Conservation (phyloP, 768 basidiomycete genomes). For the Mrakia gelida region DNA sequence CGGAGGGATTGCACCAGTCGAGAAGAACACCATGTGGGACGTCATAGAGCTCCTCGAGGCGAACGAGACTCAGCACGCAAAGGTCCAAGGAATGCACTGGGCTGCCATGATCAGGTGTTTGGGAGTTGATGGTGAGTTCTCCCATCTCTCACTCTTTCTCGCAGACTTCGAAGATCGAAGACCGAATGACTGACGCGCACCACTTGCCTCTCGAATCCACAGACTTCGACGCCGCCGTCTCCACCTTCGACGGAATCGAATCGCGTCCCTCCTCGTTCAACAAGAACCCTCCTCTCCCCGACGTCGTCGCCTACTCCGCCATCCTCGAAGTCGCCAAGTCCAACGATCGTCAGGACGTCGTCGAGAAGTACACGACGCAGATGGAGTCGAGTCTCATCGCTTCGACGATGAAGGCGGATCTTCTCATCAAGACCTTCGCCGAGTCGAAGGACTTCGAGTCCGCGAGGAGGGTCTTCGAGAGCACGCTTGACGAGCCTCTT, state of each 20-base stretch:
- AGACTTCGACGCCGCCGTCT: constrained; percentile 1
- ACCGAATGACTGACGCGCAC: background rate
- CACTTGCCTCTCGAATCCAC: background rate
- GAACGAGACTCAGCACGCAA: constrained; percentile 12
- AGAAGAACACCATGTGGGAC: constrained; percentile 8
- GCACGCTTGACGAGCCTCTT: background rate
- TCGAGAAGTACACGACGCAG: background rate
- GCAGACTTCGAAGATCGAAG: background rate
- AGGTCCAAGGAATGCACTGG: constrained; percentile 2
- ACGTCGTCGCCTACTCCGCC: background rate
- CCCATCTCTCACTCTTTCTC: background rate
- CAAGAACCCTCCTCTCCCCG: constrained; percentile 6
- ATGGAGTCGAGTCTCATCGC: background rate
- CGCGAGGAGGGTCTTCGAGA: constrained; percentile 3
- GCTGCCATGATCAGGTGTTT: background rate
- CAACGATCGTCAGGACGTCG: background rate
- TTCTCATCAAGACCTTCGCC: constrained; percentile 5
- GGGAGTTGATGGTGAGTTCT: constrained; percentile 5
- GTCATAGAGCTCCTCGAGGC: constrained; percentile 10
- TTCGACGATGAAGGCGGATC: constrained; percentile 4
- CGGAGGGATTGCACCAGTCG: background rate
- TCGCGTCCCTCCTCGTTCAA: background rate
- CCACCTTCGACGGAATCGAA: background rate
- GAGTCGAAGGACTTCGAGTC: background rate
- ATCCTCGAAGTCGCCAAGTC: background rate